Evolutionary conservation across 169 alveolate genomes (phyloP).

Genomic region (Plasmodium blacklocki): DNA sequence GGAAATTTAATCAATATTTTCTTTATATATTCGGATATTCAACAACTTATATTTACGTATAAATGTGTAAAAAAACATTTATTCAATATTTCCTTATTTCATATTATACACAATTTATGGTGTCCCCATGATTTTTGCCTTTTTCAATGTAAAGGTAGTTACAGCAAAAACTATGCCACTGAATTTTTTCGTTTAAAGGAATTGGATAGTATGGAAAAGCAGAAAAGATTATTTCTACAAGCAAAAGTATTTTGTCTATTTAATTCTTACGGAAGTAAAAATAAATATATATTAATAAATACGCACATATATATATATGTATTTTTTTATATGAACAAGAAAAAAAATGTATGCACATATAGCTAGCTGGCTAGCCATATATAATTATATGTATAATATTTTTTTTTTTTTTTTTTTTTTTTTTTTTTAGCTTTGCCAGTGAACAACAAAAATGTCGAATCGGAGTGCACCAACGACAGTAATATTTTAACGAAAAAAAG

Average conservation of each 20-base stretch:
- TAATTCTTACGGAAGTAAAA: constrained; percentile 30
- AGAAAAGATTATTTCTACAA: constrained; percentile 26
- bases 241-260: constrained; percentile 42
- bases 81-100: constrained; percentile 39
- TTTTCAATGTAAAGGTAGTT: constrained; percentile 30
- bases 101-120: constrained; percentile 46
- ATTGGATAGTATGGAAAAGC: constrained; percentile 68
- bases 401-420: constrained; percentile 13
- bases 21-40: constrained; percentile 21
- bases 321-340: not conserved
- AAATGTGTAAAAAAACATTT: constrained; percentile 35
- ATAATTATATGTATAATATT: not conserved
- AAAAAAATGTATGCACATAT: not conserved
- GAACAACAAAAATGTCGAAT: not conserved
- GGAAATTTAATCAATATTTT: constrained; percentile 32
- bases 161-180: constrained; percentile 23
- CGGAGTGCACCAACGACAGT: constrained; percentile 12
- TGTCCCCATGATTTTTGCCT: constrained; percentile 56
- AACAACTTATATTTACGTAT: constrained; percentile 23
- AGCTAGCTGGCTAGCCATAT: too few relatives aligned
- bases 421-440: constrained; percentile 22
- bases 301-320: too few relatives aligned
- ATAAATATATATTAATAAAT: not conserved
- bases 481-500: not conserved
- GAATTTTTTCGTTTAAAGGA: constrained; percentile 67